phyloP scores from a whole-genome alignment of 768 basidiomycete genomes.

The Jaapia argillacea region DNA sequence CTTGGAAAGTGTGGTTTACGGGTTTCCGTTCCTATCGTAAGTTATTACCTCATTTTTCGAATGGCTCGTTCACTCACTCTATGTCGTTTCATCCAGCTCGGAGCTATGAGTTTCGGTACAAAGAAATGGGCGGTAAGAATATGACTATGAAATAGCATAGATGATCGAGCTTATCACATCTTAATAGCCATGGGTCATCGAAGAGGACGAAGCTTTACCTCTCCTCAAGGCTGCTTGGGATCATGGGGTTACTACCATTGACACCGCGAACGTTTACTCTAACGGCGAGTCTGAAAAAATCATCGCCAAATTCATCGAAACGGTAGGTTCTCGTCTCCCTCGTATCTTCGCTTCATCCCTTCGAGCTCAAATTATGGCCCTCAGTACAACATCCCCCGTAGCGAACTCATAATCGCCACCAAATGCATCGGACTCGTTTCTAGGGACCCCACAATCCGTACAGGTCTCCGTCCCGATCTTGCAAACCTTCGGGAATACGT shows the following conservation, averaged over 20 bases:
- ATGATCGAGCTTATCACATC: no score
- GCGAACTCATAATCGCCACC: slow-evolving; percentile 16
- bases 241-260: slow-evolving; percentile 17
- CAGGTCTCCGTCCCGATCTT: slow-evolving; percentile 2
- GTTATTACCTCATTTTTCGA: background rate
- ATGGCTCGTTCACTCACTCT: background rate
- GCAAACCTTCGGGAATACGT: slow-evolving; percentile 7
- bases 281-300: slow-evolving; percentile 12
- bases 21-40: slow-evolving; percentile 15
- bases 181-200: slow-evolving; percentile 12
- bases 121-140: slow-evolving; percentile 9
- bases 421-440: slow-evolving; percentile 13
- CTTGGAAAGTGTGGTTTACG: slow-evolving; percentile 16
- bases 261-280: slow-evolving; percentile 18
- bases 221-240: slow-evolving; percentile 21
- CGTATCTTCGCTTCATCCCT: background rate
- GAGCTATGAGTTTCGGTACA: slow-evolving; percentile 13
- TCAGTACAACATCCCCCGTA: slow-evolving; percentile 15
- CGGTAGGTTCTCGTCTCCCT: background rate
- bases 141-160: no score
- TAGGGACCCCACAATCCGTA: slow-evolving; percentile 5
- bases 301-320: slow-evolving; percentile 10
- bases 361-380: background rate
- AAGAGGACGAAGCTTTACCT: slow-evolving; percentile 12
- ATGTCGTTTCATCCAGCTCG: slow-evolving; percentile 5